Evolutionary conservation across 2,329 filamentous ascomycete species (phyloP), one percentile per base, ranked within the genome.

Genomic region (Alternaria sp.): DNA sequence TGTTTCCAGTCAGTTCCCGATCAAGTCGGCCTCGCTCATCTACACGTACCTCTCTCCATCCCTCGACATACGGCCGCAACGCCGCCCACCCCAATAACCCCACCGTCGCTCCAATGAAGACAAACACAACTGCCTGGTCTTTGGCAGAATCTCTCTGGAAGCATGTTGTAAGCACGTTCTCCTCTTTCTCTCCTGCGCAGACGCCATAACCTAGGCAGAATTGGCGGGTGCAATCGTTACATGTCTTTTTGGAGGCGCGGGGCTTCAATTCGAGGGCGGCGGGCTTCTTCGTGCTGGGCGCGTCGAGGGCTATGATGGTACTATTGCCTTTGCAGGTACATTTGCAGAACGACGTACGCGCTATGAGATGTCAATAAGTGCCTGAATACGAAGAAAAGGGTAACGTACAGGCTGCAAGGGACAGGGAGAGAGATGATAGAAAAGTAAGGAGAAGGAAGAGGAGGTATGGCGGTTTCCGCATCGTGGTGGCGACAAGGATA

Each of bases 121-220:
- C 85, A 62, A 88, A 86, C 2, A 91, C 89, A 3, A 91, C 87
- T 1, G 86, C 84, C 74, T 90, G 83, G 69, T 91, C 89, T 73
- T 91, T 91, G 17, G 85, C 82, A n/a, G 88, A 90, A 74, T 91
- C 89, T 59, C 89, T 81, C 73, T 91, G 89, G 72, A 91, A 91
- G 79, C 89, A 91, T 10, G 86, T 88, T 6, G 89, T 88, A 62
- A 88, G 84, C 4, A 91, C 85, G 71, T 90, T 88, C 51, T 89
- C 88, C 70, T 89, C 87, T 69, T 86, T 87, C 19, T 85, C 87
- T 30, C 82, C 84, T 66, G 88, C 86, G 73, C 89, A 91, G 56
- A 88, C 80, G 56, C 88, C 84, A 69, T 90, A 90, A 59, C 85
- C 83, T 44, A 90, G 78, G 72, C 89, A 91, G 79, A 90, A 91